phyloP scores from a whole-genome alignment of 768 basidiomycete species.

The Trametes gibbosa region DNA sequence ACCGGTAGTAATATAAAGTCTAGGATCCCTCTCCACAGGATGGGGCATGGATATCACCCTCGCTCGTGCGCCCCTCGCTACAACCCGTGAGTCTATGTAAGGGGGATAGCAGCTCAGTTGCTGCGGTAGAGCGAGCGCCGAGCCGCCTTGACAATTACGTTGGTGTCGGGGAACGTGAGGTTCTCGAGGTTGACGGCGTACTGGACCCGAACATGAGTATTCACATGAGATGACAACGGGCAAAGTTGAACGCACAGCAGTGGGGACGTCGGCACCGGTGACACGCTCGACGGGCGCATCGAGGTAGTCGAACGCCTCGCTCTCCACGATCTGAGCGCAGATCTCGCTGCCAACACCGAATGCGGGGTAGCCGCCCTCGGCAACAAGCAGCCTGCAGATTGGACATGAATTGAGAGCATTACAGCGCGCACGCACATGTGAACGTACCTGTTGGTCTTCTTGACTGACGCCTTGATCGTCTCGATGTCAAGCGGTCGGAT shows the following conservation, averaged over 20 bases:
- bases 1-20: conserved; percentile 20
- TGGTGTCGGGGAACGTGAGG: conserved; percentile 91
- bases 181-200: conserved; percentile 89
- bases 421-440: background rate
- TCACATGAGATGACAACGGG: conserved; percentile 6
- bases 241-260: conserved; percentile 64
- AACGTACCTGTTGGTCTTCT: conserved; percentile 93
- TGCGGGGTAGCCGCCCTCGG: conserved; percentile 97
- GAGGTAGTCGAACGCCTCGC: conserved; percentile 96
- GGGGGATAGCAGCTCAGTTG: conserved; percentile 47
- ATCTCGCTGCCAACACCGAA: conserved; percentile 99
- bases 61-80: conserved; percentile 1
- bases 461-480: conserved; percentile 94
- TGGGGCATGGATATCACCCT: conserved; percentile 5
- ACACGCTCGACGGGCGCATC: conserved; percentile 98
- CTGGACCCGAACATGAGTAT: conserved; percentile 36
- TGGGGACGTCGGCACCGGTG: conserved; percentile 96
- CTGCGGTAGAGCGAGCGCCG: conserved; percentile 90
- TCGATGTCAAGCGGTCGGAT: conserved; percentile 98
- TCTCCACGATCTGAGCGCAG: conserved; percentile 95
- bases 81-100: conserved; percentile 1
- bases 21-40: conserved; percentile 9
- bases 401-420: background rate
- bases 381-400: conserved; percentile 76
- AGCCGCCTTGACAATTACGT: conserved; percentile 89